These are phyloP conservation scores for Hygrophorus russula DNA, from an alignment of 768 basidiomycete species.

Conservation along the genomic window DNA sequence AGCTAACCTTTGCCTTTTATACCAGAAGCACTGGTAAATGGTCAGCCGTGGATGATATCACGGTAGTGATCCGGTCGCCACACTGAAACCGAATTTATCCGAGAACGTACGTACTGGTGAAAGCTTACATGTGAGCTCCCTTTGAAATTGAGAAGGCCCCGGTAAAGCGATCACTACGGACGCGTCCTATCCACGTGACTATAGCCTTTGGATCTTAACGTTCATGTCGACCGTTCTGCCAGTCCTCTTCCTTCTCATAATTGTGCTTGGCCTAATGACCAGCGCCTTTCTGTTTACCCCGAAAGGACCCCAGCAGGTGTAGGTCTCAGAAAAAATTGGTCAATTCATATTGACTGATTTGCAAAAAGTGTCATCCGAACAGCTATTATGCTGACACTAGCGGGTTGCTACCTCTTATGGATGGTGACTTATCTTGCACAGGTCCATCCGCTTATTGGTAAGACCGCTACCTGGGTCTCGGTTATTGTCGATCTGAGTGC, in stretches of 20 bases:
- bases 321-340: constrained; percentile 15
- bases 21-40: no score
- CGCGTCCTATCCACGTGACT: no score
- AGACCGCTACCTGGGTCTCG: constrained; percentile 10
- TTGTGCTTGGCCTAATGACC: constrained; percentile 55
- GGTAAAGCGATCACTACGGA: neutral
- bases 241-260: constrained; percentile 52
- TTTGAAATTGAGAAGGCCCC: neutral
- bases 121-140: no score
- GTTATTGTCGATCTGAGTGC: neutral
- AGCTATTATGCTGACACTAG: constrained; percentile 62
- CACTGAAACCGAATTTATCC: no score
- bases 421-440: constrained; percentile 95
- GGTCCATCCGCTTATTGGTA: constrained; percentile 81
- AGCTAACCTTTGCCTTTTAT: no score
- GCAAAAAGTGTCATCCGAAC: constrained; percentile 68
- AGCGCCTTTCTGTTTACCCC: constrained; percentile 59
- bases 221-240: constrained; percentile 69
- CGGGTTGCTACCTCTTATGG: constrained; percentile 93
- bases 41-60: no score
- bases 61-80: no score
- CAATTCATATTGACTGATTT: neutral
- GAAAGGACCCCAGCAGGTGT: constrained; percentile 90
- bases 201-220: no score
- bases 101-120: no score